Evolutionary conservation across 2,329 filamentous ascomycete genomes (phyloP), one percentile per base, ranked within the genome.

Genomic region (Aspergillus sclerotialis): DNA sequence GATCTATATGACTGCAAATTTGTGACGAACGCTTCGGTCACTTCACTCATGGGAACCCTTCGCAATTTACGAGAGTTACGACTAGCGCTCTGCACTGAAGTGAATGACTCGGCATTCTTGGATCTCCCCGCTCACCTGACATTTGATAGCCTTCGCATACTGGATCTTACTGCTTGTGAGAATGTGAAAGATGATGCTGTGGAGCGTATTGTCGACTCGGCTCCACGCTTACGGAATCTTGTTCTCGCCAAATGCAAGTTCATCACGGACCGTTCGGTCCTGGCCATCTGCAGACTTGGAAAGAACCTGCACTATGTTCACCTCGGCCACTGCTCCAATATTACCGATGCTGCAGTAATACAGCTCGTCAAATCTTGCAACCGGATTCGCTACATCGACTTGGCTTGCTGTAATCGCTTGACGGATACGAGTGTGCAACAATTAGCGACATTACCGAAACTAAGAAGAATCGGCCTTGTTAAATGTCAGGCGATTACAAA

Each of bases 301-400:
- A 96, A 95, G 69, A 98, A 96, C 51, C 68, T 98, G 35, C 92
- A 98, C 61, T 96, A 94, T 58, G 82, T 98, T 33, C 92, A 98
- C 55, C 73, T 98, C 2, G 92, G 92, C 7, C 92, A 98, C 60
- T 98, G 92, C 61, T 78, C 78, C 17, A 80, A 89, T 30, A 89
- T 98, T 53, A 95, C 90, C 0, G 92, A 98, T 54, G 73, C 80
- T 23, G 89, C 87, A 1, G 87, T 98, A 12, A 84, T 84, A 49
- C 80, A 80, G 36, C 72, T 98, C 19, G 87, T 95, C 25, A 80
- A 82, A 46, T 72, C 71, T 34, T 98, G 92, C 69, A 96, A 90
- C 53, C 79, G 92, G 15, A 96, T 98, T 46, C 78, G 92, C 36
- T 98, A 98, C 58, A 98, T 98, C 44, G 92, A 98, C 56, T 69